A percentile compares a stretch with the other conserved stretches of the same genome.
Evolutionary conservation across 768 basidiomycete genomes (phyloP).

Genomic region (Suillus paluster): DNA sequence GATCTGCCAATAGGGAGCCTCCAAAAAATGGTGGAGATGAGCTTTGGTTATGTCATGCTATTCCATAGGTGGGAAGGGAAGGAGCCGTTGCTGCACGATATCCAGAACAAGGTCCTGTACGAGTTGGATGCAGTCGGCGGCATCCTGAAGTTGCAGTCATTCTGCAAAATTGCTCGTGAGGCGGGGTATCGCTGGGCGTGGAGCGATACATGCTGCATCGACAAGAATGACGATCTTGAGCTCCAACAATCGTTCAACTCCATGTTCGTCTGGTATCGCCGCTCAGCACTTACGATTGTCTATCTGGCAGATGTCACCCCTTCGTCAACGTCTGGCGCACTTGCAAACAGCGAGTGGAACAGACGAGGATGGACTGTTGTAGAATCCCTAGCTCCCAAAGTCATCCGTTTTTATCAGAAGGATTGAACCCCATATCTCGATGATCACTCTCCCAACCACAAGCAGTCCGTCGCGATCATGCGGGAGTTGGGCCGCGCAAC

Average conservation of each 20-base stretch:
- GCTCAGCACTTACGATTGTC: conserved; percentile 11
- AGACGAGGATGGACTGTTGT: neutral
- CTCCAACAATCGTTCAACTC: conserved; percentile 15
- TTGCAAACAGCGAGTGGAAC: neutral
- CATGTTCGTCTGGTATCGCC: conserved; percentile 21
- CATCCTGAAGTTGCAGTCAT: neutral
- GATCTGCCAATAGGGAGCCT: neutral
- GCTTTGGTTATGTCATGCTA: conserved; percentile 1
- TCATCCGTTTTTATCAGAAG: neutral
- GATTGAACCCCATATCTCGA: neutral
- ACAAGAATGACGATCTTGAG: conserved; percentile 14
- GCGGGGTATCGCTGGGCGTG: conserved; percentile 7
- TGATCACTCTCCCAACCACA: neutral
- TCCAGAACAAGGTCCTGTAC: neutral
- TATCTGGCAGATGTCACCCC: conserved; percentile 5
- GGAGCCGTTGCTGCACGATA: neutral
- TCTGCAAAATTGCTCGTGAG: neutral
- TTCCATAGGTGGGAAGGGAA: conserved; percentile 4
- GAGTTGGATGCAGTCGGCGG: neutral
- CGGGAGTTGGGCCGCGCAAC: neutral
- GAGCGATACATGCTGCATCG: conserved; percentile 14
- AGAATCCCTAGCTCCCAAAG: neutral
- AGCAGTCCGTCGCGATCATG: neutral
- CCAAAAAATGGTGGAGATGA: neutral
- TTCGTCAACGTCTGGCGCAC: neutral